phyloP scores from a whole-genome alignment of 208 protist species.

The Herpetomonas samuelpessoai region DNA sequence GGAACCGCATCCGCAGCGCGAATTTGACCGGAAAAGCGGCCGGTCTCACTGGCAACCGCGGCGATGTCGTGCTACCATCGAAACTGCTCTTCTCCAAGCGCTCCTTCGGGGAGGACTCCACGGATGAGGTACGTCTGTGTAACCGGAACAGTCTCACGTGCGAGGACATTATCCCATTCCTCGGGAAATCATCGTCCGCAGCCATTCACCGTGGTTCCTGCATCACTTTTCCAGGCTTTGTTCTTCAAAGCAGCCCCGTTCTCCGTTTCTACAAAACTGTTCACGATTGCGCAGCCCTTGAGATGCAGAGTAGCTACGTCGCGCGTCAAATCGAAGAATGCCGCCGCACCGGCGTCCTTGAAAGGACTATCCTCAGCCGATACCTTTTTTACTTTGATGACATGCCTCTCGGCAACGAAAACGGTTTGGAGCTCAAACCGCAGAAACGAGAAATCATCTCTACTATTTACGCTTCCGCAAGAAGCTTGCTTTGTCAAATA shows the following conservation, averaged over 20 bases:
- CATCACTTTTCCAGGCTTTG: constrained; percentile 71
- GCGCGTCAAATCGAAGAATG: constrained; percentile 73
- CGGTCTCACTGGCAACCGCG: constrained; percentile 63
- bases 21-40: constrained; percentile 74
- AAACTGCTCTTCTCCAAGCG: constrained; percentile 84
- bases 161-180: constrained; percentile 40
- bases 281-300: constrained; percentile 63
- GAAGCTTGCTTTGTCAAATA: constrained; percentile 35
- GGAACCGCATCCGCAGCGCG: constrained; percentile 66
- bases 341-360: constrained; percentile 57
- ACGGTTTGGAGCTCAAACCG: constrained; percentile 33
- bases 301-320: constrained; percentile 88
- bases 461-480: constrained; percentile 60
- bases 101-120: constrained; percentile 76
- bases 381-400: constrained; percentile 84
- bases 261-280: constrained; percentile 80
- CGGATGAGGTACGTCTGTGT: constrained; percentile 71
- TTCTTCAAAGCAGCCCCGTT: constrained; percentile 71
- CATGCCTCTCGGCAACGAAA: constrained; percentile 70
- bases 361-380: constrained; percentile 36
- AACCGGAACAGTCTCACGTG: constrained; percentile 38
- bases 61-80: constrained; percentile 74
- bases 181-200: constrained; percentile 34
- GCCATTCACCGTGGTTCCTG: constrained; percentile 43
- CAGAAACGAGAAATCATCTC: constrained; percentile 57